These are phyloP conservation scores for Talinum fruticosum DNA, from an alignment of 148 eudicot species.

Conservation along the genomic window DNA sequence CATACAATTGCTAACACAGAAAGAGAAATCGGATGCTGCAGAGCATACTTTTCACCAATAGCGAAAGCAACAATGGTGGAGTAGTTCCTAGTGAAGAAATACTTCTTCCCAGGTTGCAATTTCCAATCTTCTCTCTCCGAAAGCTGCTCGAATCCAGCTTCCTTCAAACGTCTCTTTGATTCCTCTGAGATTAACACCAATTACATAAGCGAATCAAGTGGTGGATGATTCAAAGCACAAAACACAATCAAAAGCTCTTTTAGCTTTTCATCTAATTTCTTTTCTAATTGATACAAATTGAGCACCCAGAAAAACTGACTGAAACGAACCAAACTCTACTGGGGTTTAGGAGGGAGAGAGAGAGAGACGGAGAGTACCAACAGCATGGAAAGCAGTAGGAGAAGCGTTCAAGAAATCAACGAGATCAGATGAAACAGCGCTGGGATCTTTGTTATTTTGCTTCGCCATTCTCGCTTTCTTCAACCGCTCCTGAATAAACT, in stretches of 20 bases:
- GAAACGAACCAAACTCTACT: not conserved
- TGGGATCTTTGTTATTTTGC: slow-evolving; percentile 20
- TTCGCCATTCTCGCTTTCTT: slow-evolving; percentile 15
- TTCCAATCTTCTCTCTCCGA: slow-evolving; percentile 86
- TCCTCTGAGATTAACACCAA: slow-evolving; percentile 50
- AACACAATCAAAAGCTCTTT: not conserved
- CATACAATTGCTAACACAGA: not conserved
- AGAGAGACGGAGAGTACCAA: slow-evolving; percentile 41
- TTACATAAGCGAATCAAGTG: not conserved
- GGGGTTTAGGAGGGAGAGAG: not conserved
- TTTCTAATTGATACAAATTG: slow-evolving; percentile 4
- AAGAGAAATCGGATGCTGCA: not conserved
- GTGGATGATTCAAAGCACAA: not conserved
- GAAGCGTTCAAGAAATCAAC: slow-evolving; percentile 73
- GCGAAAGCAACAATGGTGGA: slow-evolving; percentile 96
- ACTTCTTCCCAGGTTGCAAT: slow-evolving; percentile 68
- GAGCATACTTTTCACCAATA: slow-evolving; percentile 81
- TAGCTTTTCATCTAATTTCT: not conserved
- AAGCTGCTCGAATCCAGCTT: slow-evolving; percentile 71
- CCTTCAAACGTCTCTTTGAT: slow-evolving; percentile 69
- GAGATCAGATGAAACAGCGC: slow-evolving; percentile 58
- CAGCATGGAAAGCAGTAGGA: slow-evolving; percentile 90
- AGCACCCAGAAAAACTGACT: slow-evolving; percentile 1
- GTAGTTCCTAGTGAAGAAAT: slow-evolving; percentile 84
- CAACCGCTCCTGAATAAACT: not conserved